Base-by-base conservation (phyloP, 495 filamentous ascomycete genomes). In the Penicillium desertorum region DNA sequence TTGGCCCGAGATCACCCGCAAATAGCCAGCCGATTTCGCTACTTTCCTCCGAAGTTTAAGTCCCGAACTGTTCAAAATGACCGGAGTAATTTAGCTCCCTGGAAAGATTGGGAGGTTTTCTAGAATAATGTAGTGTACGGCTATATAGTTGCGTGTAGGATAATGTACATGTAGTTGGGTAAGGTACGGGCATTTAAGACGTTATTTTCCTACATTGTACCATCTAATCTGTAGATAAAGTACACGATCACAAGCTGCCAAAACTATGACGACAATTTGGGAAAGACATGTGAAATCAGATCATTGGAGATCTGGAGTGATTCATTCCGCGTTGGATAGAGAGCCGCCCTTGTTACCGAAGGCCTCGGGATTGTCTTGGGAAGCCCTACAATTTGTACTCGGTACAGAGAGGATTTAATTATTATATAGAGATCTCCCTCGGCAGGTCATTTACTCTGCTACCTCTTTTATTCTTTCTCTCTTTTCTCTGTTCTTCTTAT, bases 1-100 rank as follows among this genome's bases (percentile, higher is more conserved):
- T 45, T 62, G 60, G 62, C 50, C 67, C 67, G 70, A 62, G 54
- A 62, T 64, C 60, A 64, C 59, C 70, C 67, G 70, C 53, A 57
- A 41, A 59, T 32, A 41, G 19, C 45, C 41, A 53, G 57, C 57
- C 51, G 54, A 54, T 45, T 51, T 50, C 52, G 59, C 59, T 59
- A 59, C 57, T 56, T 41, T 54, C 9, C 47, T 45, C 41, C 47
- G 23, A 45, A 51, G 29, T 37, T 45, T 25, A 32, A 51, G 39
- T 39, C 44, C 52, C 29, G 46, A 49, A 50, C 19, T 22, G 11
- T 14, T 29, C n/a, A 41, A 29, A 27, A 19, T 51, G 9, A 16
- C 34, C 60, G 65, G 60, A 58, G 60, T 64, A 60, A 56, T 56
- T 41, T 25, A 53, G 23, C 20, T 45, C 58, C 39, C 51, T 12